Evolutionary conservation across 164 flowering plant species (phyloP), one percentile per base, ranked within the genome.

Genomic region (Dillenia suffruticosa): DNA sequence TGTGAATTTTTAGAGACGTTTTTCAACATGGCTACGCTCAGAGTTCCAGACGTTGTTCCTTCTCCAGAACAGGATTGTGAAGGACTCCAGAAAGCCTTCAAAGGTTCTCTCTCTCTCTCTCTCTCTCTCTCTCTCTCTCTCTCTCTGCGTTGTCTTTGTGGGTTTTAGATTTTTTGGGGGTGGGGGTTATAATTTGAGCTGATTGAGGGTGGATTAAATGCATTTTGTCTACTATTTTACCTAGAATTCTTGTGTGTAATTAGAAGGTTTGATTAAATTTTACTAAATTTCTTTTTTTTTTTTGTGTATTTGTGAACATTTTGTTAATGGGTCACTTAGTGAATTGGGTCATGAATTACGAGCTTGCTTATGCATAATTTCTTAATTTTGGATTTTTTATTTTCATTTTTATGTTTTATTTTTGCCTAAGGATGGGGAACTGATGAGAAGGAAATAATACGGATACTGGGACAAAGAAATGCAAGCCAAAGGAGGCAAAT

Each of bases 401-500:
- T 19, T 19, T 19, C 1, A 1, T 19, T 19, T 19, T 19, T 19
- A 19, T 63, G 44, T 52, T 6, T 62, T 44, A 58, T 56, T 43
- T 51, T 62, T 32, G 46, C 9, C 46, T 24, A 58, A 88, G 94
- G 97, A 49, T 70, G 67, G 75, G 97, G 97, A 63, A 85, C 96
- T 17, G 96, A 91, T 51, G 94, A 85, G 82, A 80, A 84, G 66
- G 86, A 79, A 1, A 40, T 91, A 6, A 82, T 89, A 44, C 11
- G 58, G 76, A 63, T 91, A 46, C 54, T 89, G 71, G 93, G 89
- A 10, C 89, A 76, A 15, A 78, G 97, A 63, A 83, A 81, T 78
- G 90, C 86, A 51, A 71, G 43, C 24, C 96, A 91, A 57, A 77
- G 87, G 69, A 80, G 51, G 71, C 61, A 58, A 59, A 91, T 91